These are phyloP conservation scores for Tricholoma terreum DNA, from an alignment of 768 basidiomycete species.

Conservation along the genomic window DNA sequence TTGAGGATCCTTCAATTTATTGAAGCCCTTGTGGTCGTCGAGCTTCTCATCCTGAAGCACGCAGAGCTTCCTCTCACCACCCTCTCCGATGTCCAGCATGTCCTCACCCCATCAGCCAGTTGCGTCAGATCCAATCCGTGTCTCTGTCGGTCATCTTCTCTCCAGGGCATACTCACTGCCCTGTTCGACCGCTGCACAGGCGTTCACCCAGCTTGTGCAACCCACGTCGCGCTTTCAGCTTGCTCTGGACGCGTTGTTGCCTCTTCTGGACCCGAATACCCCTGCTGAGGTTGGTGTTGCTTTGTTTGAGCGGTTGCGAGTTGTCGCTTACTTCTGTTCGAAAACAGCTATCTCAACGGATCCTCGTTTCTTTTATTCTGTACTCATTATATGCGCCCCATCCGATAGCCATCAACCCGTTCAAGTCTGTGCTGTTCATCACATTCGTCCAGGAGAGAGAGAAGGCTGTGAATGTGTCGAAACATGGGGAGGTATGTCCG, in stretches of 20 bases:
- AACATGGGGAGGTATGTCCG: slow-evolving; percentile 45
- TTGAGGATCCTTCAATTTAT: neutral
- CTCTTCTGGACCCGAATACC: slow-evolving; percentile 56
- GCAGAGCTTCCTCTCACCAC: slow-evolving; percentile 1
- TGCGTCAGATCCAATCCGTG: slow-evolving; percentile 48
- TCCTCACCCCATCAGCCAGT: slow-evolving; percentile 10
- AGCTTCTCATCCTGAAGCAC: neutral
- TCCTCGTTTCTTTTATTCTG: slow-evolving; percentile 76
- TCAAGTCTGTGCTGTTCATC: slow-evolving; percentile 68
- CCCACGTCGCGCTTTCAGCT: slow-evolving; percentile 78
- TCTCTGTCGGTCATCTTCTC: slow-evolving; percentile 68
- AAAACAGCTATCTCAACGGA: slow-evolving; percentile 63
- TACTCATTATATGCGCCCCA: slow-evolving; percentile 79
- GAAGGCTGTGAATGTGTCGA: slow-evolving; percentile 51
- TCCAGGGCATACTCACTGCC: slow-evolving; percentile 64
- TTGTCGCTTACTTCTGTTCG: neutral
- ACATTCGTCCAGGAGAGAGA: slow-evolving; percentile 69
- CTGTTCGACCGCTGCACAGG: slow-evolving; percentile 74
- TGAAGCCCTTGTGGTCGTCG: neutral
- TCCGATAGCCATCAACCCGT: slow-evolving; percentile 77
- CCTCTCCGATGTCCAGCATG: slow-evolving; percentile 20
- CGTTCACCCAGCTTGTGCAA: slow-evolving; percentile 73
- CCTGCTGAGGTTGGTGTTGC: slow-evolving; percentile 48
- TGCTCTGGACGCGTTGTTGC: slow-evolving; percentile 78
- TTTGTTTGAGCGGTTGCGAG: neutral